Evolutionary conservation across 164 flowering plant species (phyloP), one percentile per base, ranked within the genome.

Genomic region (Taxillus chinensis): DNA sequence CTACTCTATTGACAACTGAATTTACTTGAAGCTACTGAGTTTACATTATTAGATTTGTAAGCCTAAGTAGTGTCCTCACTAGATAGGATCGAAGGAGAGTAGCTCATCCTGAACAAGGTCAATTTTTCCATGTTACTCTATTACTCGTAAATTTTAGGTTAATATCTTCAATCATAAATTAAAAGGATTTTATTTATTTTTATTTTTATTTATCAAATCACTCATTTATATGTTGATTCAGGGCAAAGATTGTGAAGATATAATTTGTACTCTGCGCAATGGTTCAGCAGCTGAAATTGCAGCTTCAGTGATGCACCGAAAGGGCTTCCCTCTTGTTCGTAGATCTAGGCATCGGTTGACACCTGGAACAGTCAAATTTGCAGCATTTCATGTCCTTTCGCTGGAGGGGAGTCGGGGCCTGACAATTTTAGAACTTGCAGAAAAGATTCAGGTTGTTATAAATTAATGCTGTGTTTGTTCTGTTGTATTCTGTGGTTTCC

Each of bases 341-440:
- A 55, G 58, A 55, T 55, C 37, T 55, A 55, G 58, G 58, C 58
- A 55, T 55, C 58, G 7, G 8, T 16, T 55, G 58, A 55, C 58
- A 17, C 58, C 58, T n/a, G 58, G 58, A 55, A 55, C 58, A 17
- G 58, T 55, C 7, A 55, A 55, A 55, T 55, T 55, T 55, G 58
- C 58, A n/a, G 58, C 58, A 7, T 55, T 55, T 15, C 58, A 55
- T 38, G 40, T 55, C 16, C 58, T 55, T 55, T 55, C 58, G 2
- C 58, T 55, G 7, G 58, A 55, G 40, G 58, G 58, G 37, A 38
- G 40, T 7, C 8, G 2, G 58, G 58, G 58, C 38, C 27, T 55
- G 5, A 55, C 58, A 17, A 55, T 55, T 38, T n/a, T 16, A n/a
- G 58, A 55, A 55, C 39, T 55, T 17, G 58, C 58, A n/a, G 40